Conservation (phyloP, 208 protist genomes). For the Tritrichomonas foetus region DNA sequence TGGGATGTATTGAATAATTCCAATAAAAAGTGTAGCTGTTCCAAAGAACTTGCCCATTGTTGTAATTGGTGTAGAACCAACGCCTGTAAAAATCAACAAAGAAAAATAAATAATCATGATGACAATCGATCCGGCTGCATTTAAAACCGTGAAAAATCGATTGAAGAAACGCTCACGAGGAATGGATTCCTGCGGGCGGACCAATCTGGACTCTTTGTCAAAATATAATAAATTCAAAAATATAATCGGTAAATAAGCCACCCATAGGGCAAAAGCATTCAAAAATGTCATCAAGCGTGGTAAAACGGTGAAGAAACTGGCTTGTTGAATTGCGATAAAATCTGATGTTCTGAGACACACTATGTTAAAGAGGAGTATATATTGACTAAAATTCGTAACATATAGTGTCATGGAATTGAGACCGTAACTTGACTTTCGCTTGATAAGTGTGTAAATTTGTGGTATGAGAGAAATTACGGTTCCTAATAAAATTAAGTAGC, state of each 20-base stretch:
- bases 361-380: neutral
- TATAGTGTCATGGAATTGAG: neutral
- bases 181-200: neutral
- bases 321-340: neutral
- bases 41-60: neutral
- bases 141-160: neutral
- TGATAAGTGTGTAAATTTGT: neutral
- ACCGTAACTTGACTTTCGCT: neutral
- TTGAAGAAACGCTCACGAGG: neutral
- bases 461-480: neutral
- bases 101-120: neutral
- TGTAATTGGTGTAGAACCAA: neutral
- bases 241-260: neutral
- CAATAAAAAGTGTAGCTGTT: neutral
- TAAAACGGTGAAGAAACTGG: neutral
- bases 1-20: neutral
- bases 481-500: neutral
- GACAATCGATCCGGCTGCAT: neutral
- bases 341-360: neutral
- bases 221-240: neutral
- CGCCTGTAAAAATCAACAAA: neutral
- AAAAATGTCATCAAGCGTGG: neutral
- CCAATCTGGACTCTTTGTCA: neutral
- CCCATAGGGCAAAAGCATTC: neutral
- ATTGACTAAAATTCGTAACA: neutral